Percentiles rank a stretch among this genome's conserved stretches.
phyloP scores from a whole-genome alignment of 441 rosid species.

The Pelargonium exstipulatum region DNA sequence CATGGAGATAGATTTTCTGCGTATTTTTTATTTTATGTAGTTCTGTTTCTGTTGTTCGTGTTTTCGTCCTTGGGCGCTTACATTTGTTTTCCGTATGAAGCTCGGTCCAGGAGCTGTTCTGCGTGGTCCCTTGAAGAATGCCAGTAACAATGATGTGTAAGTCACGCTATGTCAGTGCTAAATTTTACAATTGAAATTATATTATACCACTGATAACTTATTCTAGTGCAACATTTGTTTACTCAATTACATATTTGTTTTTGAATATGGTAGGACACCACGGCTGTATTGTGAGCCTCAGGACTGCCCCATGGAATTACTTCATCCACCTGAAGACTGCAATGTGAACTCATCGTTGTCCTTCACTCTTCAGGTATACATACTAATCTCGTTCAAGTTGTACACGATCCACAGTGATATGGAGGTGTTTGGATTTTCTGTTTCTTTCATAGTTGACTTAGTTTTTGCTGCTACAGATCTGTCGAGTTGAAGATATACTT shows the following conservation, averaged over 20 bases:
- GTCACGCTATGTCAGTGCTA: slow-evolving; percentile 24
- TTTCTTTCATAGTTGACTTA: slow-evolving; percentile 21
- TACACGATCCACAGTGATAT: slow-evolving; percentile 17
- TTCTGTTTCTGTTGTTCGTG: background rate
- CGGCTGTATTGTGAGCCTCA: slow-evolving; percentile 63
- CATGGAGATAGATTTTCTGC: background rate
- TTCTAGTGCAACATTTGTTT: slow-evolving; percentile 8
- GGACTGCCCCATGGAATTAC: slow-evolving; percentile 76
- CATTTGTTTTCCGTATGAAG: slow-evolving; percentile 33
- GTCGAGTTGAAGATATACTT: slow-evolving; percentile 76
- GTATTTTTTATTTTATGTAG: background rate
- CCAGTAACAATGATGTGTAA: slow-evolving; percentile 66
- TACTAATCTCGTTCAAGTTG: slow-evolving; percentile 26
- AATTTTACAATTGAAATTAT: background rate
- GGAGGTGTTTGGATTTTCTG: slow-evolving; percentile 18
- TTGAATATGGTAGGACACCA: slow-evolving; percentile 49
- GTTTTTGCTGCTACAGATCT: slow-evolving; percentile 49
- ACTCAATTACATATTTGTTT: slow-evolving; percentile 21
- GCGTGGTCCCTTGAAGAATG: slow-evolving; percentile 75
- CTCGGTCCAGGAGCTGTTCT: slow-evolving; percentile 75
- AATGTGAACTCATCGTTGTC: slow-evolving; percentile 78
- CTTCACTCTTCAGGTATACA: slow-evolving; percentile 79
- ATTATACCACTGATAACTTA: background rate
- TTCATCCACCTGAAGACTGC: slow-evolving; percentile 93
- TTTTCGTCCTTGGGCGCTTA: background rate